phyloP scores from a whole-genome alignment of 306 rosid genomes.

The Cucumis melo region DNA sequence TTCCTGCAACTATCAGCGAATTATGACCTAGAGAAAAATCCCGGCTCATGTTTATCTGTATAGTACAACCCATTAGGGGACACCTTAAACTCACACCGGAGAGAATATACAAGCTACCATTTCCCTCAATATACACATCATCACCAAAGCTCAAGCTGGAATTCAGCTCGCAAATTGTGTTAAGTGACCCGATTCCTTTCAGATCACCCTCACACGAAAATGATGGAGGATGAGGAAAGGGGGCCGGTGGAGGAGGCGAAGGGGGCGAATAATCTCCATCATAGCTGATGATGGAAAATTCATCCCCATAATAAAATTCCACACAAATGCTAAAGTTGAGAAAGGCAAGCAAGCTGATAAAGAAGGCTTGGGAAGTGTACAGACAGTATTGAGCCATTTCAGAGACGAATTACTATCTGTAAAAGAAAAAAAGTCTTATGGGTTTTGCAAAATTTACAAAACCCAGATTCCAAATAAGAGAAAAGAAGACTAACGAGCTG shows the following conservation, averaged over 20 bases:
- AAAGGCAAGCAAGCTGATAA: conserved; percentile 11
- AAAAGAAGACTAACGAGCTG: not conserved
- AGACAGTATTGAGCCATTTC: conserved; percentile 37
- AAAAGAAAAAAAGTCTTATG: conserved; percentile 22
- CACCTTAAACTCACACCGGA: conserved; percentile 59
- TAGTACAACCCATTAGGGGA: conserved; percentile 45
- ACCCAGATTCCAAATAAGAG: not conserved
- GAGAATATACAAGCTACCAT: conserved; percentile 51
- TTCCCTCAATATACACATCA: conserved; percentile 69
- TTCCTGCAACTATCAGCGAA: conserved; percentile 27
- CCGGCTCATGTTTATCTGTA: conserved; percentile 45
- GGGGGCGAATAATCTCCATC: conserved; percentile 76
- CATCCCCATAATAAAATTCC: conserved; percentile 12
- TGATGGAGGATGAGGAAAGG: conserved; percentile 73
- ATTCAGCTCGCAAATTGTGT: conserved; percentile 52
- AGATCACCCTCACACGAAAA: conserved; percentile 53
- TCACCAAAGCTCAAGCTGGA: conserved; percentile 36
- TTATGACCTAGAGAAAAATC: conserved; percentile 41
- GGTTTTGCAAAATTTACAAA: not conserved
- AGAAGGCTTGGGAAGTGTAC: conserved; percentile 1
- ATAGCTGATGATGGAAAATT: conserved; percentile 36
- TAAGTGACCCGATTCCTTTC: conserved; percentile 52
- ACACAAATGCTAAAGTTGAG: conserved; percentile 15
- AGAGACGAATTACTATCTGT: conserved; percentile 3
- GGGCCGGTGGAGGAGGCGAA: conserved; percentile 73